Base-by-base conservation (phyloP, 2,329 filamentous ascomycete genomes). In the Blumeriella jaapii region DNA sequence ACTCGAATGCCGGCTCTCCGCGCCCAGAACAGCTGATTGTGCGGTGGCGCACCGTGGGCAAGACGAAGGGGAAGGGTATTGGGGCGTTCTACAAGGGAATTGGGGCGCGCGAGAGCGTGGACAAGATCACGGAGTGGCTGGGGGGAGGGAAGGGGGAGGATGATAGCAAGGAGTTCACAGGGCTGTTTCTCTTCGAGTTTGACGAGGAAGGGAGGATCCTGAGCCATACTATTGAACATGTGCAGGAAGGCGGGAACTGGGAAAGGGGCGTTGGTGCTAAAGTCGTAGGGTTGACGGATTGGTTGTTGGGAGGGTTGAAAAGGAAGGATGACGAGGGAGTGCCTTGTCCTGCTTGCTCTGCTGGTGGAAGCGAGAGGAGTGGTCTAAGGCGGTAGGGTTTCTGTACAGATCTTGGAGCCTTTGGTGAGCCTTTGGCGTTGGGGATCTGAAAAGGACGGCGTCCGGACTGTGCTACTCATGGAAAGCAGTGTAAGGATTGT, bases 131-230 rank as follows among this genome's bases (percentile, higher is more conserved):
- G 12, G 64, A 64, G 24, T 69, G 49, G 48, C 31, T 56, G 49
- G 42, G 62, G 60, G 44, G 59, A 59, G 45, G 61, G 53, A 50
- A 72, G 32, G 64, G 70, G 12, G 59, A 67, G 47, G 70, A 73
- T 37, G 69, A 73, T 31, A 71, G 72, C 41, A 79, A 82, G 52
- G 81, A 87, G 53, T 96, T 96, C 50, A 83, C 78, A 1, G 91
- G 91, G 0, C 60, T 96, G 8, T 98, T 96, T 59, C 79, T 94
- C 40, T 98, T 98, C 57, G 84, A 93, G 46, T 98, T 98, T 56
- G 91, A 96, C 54, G 68, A 75, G 29, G 72, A 93, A 50, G 91
- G 91, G 1, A 70, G 85, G 44, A 75, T 98, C 22, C 61, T 82
- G 30, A 85, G 75, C 48, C 91, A 96, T 58, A 93, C 84, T 0